Evolutionary conservation across 139 green algal genomes (phyloP).

Genomic region (Chlorella vulgaris): DNA sequence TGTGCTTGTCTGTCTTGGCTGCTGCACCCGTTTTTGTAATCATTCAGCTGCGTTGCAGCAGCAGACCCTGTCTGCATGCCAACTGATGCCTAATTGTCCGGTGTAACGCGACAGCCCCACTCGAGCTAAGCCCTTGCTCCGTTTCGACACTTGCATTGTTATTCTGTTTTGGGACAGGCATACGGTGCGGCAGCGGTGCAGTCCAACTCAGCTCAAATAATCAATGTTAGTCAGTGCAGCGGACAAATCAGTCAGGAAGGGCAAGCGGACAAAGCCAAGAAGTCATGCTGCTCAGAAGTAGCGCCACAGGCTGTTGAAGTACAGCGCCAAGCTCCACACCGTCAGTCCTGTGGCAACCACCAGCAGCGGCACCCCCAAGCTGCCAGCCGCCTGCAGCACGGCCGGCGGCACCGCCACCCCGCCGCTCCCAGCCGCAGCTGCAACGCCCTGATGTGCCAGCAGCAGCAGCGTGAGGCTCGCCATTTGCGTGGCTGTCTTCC

Average conservation of each 20-base stretch:
- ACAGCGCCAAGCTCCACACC: slow-evolving; percentile 44
- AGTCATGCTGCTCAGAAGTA: too few species aligned
- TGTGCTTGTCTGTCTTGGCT: not conserved
- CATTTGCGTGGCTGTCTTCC: slow-evolving; percentile 90
- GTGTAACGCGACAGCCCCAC: too few species aligned
- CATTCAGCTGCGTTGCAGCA: not conserved
- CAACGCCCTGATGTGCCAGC: slow-evolving; percentile 48
- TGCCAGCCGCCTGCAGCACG: slow-evolving; percentile 24
- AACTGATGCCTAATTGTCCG: not conserved
- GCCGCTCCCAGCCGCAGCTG: not conserved
- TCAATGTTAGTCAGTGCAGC: too few species aligned
- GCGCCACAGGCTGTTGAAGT: slow-evolving; percentile 50
- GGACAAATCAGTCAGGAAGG: too few species aligned
- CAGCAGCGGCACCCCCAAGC: slow-evolving; percentile 65
- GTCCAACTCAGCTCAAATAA: too few species aligned
- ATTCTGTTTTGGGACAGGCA: not conserved
- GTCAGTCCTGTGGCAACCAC: slow-evolving; percentile 73
- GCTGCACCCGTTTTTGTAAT: not conserved
- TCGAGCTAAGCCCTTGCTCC: too few species aligned
- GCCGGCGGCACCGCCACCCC: not conserved
- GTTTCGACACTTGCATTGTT: too few species aligned
- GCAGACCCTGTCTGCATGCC: too few species aligned
- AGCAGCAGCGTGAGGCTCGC: slow-evolving; percentile 62
- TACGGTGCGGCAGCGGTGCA: not conserved
- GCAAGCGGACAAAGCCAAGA: too few species aligned